Percentiles rank a stretch among this genome's conserved stretches.
Conservation (phyloP, 495 filamentous ascomycete genomes). For the Penicillium maclennaniae region DNA sequence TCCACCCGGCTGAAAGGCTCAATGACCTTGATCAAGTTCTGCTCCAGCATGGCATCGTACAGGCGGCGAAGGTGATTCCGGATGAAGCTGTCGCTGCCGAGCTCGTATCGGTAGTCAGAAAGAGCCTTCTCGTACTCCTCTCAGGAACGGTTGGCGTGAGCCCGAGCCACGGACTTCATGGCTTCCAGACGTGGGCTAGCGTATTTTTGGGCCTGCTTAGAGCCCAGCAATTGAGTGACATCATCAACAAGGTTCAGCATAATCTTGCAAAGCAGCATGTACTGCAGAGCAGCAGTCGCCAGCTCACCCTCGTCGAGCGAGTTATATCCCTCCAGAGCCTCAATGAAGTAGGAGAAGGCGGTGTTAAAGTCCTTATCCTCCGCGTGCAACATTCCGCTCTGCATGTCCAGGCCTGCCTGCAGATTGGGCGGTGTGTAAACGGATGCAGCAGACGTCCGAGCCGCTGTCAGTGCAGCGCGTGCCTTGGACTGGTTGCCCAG, state of each 20-base stretch:
- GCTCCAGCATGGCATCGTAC: slow-evolving; percentile 97
- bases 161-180: slow-evolving; percentile 96
- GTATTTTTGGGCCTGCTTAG: slow-evolving; percentile 94
- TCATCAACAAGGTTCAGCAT: slow-evolving; percentile 97
- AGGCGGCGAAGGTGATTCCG: slow-evolving; percentile 88
- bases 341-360: slow-evolving; percentile 97
- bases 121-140: slow-evolving; percentile 96
- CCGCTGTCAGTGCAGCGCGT: slow-evolving; percentile 88
- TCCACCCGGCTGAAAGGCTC: slow-evolving; percentile 97
- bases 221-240: slow-evolving; percentile 85
- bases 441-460: slow-evolving; percentile 88
- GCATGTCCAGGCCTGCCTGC: slow-evolving; percentile 97
- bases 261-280: slow-evolving; percentile 99
- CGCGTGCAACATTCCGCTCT: slow-evolving; percentile 96
- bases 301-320: slow-evolving; percentile 80
- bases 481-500: slow-evolving; percentile 95
- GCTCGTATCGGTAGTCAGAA: slow-evolving; percentile 80
- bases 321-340: slow-evolving; percentile 95
- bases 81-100: slow-evolving; percentile 90
- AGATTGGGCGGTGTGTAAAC: slow-evolving; percentile 95
- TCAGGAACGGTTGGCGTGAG: slow-evolving; percentile 87
- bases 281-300: slow-evolving; percentile 90
- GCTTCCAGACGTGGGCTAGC: slow-evolving; percentile 91
- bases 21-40: slow-evolving; percentile 98
- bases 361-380: slow-evolving; percentile 99